Percentiles rank a stretch among this genome's conserved stretches.
Evolutionary conservation across 106 monocot species (phyloP).

Genomic region (Triglochin maritima): DNA sequence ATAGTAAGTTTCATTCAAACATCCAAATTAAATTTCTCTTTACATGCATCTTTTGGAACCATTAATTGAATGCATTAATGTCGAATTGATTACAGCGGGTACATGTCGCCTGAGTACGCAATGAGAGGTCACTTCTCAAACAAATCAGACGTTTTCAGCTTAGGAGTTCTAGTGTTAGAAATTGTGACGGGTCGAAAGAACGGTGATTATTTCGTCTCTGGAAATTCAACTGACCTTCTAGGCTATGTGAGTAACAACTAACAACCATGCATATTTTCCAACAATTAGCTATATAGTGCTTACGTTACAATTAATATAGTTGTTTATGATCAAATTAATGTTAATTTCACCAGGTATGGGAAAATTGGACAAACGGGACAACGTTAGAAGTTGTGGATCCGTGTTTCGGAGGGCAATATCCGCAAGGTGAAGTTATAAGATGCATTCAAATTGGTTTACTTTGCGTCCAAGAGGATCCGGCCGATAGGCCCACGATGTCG

Average conservation of each 20-base stretch:
- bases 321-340: not conserved
- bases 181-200: slow-evolving; percentile 41
- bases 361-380: slow-evolving; percentile 28
- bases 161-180: slow-evolving; percentile 44
- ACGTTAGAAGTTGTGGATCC: slow-evolving; percentile 31
- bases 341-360: slow-evolving; percentile 29
- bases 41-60: not conserved
- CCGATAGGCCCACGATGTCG: slow-evolving; percentile 44
- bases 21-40: not conserved
- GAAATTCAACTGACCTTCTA: slow-evolving; percentile 17
- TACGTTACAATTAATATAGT: not conserved
- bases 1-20: slow-evolving; percentile 1
- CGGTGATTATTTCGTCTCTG: not conserved
- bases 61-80: not conserved
- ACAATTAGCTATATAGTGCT: no score
- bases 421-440: slow-evolving; percentile 15
- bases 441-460: slow-evolving; percentile 51
- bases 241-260: slow-evolving; percentile 17
- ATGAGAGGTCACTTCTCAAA: slow-evolving; percentile 28
- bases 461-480: slow-evolving; percentile 43
- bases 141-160: slow-evolving; percentile 52
- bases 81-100: slow-evolving; percentile 36
- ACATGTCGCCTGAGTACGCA: slow-evolving; percentile 53
- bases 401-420: slow-evolving; percentile 14
- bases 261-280: no score